These are phyloP conservation scores for Solanum clarkiae DNA, from an alignment of 257 asterid species.

Conservation along the genomic window DNA sequence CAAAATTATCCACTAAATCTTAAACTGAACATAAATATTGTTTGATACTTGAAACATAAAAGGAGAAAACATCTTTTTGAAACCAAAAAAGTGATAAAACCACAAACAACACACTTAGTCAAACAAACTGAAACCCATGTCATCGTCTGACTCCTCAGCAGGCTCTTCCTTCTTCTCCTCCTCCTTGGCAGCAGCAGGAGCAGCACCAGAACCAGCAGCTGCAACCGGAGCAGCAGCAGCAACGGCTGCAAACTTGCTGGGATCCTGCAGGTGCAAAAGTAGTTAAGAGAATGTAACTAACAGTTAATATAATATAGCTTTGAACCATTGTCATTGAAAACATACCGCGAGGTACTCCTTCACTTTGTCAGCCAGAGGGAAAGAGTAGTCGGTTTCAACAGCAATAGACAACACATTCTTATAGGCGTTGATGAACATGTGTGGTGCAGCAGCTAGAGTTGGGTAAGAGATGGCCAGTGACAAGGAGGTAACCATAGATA, in stretches of 20 bases:
- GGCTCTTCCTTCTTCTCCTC: conserved; percentile 69
- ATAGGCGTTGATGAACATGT: conserved; percentile 75
- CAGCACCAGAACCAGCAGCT: conserved; percentile 18
- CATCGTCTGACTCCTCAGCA: conserved; percentile 73
- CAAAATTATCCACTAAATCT: background rate
- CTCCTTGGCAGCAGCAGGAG: conserved; percentile 35
- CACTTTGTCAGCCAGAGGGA: conserved; percentile 82
- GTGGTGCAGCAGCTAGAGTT: conserved; percentile 84
- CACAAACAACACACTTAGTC: conserved; percentile 23
- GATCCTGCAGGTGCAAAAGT: conserved; percentile 34
- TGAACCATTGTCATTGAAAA: too few relatives aligned
- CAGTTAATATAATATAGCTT: background rate
- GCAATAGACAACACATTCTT: conserved; percentile 73
- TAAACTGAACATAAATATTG: background rate
- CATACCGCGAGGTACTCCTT: conserved; percentile 78
- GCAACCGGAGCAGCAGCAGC: conserved; percentile 44
- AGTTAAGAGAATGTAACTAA: background rate
- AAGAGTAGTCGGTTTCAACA: conserved; percentile 61
- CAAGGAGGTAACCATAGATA: conserved; percentile 62
- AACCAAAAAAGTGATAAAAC: background rate
- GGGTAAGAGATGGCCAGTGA: conserved; percentile 74
- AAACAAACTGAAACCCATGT: conserved; percentile 70
- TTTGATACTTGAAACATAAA: background rate
- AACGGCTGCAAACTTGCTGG: conserved; percentile 65
- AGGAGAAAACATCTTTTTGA: background rate